Evolutionary conservation across 1,284 basidiomycete species (phyloP).

Genomic region (Neonothopanus nambi): DNA sequence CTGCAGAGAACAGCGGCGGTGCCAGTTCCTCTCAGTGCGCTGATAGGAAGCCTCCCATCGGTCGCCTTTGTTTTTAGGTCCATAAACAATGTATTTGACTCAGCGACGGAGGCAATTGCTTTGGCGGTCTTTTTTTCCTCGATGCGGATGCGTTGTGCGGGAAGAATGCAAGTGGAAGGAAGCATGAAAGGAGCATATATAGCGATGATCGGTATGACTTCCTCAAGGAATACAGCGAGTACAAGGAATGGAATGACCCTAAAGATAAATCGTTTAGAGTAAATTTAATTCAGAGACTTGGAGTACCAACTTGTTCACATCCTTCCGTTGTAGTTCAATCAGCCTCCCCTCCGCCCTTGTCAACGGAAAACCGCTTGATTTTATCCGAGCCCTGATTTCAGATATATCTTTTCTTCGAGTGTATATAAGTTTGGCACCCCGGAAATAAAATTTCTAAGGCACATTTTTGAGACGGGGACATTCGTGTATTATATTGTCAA

Average conservation of each 20-base stretch:
- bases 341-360: constrained; percentile 66
- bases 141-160: constrained; percentile 77
- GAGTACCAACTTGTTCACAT: constrained; percentile 64
- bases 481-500: constrained; percentile 4
- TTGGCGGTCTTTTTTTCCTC: constrained; percentile 59
- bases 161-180: constrained; percentile 86
- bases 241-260: constrained; percentile 83
- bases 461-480: constrained; percentile 13
- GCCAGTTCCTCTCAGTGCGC: constrained; percentile 30
- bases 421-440: constrained; percentile 70
- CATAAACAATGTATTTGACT: constrained; percentile 35
- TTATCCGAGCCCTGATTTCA: constrained; percentile 54
- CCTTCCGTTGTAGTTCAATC: constrained; percentile 61
- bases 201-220: constrained; percentile 81
- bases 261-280: constrained; percentile 10
- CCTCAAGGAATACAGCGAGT: constrained; percentile 76
- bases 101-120: constrained; percentile 32
- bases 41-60: constrained; percentile 31
- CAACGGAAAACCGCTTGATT: constrained; percentile 54
- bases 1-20: constrained; percentile 39
- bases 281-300: neutral
- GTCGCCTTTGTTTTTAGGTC: constrained; percentile 33
- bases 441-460: constrained; percentile 74
- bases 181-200: constrained; percentile 85
- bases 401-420: constrained; percentile 54